phyloP scores from a whole-genome alignment of 75 land plant genomes.

The Selaginella tamariscina region DNA sequence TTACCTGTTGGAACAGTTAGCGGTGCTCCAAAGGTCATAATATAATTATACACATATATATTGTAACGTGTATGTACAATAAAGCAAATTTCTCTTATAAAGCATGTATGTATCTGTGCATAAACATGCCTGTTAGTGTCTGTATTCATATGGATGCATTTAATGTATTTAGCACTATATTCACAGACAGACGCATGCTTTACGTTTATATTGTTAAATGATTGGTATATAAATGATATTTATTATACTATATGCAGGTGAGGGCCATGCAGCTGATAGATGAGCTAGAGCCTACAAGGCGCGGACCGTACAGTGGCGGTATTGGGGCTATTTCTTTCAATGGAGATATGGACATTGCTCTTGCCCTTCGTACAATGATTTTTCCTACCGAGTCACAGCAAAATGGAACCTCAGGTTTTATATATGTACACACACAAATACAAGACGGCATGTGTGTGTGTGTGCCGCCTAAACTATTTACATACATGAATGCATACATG shows the following conservation, averaged over 20 bases:
- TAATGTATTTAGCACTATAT: too few species aligned
- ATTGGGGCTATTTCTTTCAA: slow-evolving; percentile 79
- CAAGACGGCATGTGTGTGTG: too few species aligned
- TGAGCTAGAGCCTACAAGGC: slow-evolving; percentile 67
- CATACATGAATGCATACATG: too few species aligned
- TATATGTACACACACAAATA: too few species aligned
- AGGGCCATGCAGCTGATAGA: slow-evolving; percentile 98
- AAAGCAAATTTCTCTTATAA: too few species aligned
- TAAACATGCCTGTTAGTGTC: too few species aligned
- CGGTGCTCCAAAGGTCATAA: slow-evolving; percentile 89
- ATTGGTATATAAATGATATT: slow-evolving; percentile 8
- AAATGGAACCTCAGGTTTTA: too few species aligned
- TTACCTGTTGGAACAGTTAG: slow-evolving; percentile 98
- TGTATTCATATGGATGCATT: too few species aligned
- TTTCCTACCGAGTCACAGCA: slow-evolving; percentile 41
- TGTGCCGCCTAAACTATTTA: too few species aligned
- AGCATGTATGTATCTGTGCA: too few species aligned
- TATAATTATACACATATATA: background rate
- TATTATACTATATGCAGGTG: slow-evolving; percentile 40
- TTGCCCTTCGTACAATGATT: slow-evolving; percentile 82
- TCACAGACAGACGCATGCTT: too few species aligned
- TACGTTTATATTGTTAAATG: background rate
- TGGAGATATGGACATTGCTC: slow-evolving; percentile 92
- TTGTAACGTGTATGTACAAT: too few species aligned
- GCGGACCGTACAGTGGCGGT: slow-evolving; percentile 98